These are phyloP conservation scores for Colletotrichum sp. DNA, from an alignment of 2,329 filamentous ascomycete species.

Conservation along the genomic window DNA sequence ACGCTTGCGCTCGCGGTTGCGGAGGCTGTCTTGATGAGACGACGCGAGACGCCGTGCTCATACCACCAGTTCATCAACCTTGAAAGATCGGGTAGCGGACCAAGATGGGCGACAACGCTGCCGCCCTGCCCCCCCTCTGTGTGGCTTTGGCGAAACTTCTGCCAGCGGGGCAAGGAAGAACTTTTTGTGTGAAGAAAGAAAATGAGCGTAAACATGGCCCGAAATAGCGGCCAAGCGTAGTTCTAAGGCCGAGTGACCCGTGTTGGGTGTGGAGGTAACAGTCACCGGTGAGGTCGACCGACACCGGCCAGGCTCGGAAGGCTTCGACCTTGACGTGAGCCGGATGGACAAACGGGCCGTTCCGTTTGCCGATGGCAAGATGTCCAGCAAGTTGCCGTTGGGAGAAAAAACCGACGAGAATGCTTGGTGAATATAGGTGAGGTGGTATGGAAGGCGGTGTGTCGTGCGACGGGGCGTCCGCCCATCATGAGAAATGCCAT, in stretches of 20 bases:
- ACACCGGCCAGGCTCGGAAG: background rate
- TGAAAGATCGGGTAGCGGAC: background rate
- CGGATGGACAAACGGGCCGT: constrained; percentile 5
- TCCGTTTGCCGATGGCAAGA: background rate
- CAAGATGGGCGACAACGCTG: background rate
- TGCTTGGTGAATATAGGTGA: background rate
- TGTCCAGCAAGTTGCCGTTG: background rate
- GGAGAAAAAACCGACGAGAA: background rate
- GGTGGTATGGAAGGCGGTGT: background rate
- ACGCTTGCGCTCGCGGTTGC: constrained; percentile 29
- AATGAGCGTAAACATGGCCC: background rate
- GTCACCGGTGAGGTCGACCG: constrained; percentile 2
- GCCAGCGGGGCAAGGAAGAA: background rate
- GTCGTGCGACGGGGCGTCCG: background rate
- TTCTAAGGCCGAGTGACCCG: background rate
- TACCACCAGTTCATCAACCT: background rate
- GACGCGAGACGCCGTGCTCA: background rate
- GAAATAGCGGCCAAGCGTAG: background rate
- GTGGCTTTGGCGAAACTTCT: background rate
- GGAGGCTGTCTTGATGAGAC: background rate
- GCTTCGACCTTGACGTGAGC: background rate
- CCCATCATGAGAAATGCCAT: background rate
- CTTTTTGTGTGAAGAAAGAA: background rate
- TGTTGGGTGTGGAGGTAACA: background rate
- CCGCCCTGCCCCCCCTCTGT: background rate